Conservation (phyloP, 371 early-diverging fungal genomes). For the Mortierella sp. region DNA sequence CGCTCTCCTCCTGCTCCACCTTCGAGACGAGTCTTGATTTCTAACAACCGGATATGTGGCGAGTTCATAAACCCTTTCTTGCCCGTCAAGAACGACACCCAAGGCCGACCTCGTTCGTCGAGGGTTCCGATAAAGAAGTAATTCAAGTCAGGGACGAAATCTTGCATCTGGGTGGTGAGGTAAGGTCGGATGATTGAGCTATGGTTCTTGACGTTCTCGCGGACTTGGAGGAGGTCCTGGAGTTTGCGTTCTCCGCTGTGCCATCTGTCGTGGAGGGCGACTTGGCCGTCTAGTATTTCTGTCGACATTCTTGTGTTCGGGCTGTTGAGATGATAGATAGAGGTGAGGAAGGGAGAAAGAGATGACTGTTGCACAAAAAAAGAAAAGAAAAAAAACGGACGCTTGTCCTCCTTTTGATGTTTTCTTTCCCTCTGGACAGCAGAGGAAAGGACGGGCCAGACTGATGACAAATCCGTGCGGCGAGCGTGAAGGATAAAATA, state of each 20-base stretch:
- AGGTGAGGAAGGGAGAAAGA: background rate
- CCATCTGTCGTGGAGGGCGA: constrained; percentile 37
- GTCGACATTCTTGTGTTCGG: background rate
- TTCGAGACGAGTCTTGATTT: constrained; percentile 19
- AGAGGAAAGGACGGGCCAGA: background rate
- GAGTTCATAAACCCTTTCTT: constrained; percentile 35
- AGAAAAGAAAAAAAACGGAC: background rate
- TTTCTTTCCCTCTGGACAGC: background rate
- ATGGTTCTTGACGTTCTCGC: constrained; percentile 26
- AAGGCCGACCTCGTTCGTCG: constrained; percentile 40
- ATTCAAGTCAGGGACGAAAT: constrained; percentile 38
- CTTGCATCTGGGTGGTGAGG: constrained; percentile 37
- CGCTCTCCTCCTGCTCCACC: background rate
- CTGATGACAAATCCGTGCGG: constrained; percentile 11
- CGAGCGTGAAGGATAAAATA: background rate
- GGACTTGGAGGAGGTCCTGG: constrained; percentile 41
- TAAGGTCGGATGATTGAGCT: constrained; percentile 36
- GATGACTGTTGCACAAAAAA: background rate
- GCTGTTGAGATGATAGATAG: background rate
- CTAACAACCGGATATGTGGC: constrained; percentile 24
- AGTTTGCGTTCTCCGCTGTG: constrained; percentile 46
- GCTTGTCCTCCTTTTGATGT: background rate
- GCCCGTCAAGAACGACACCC: constrained; percentile 49
- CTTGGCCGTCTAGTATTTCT: background rate
- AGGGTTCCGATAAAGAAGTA: constrained; percentile 48